Conservation (phyloP, 1,139 yeast genomes). For the Pichia inconspicua region DNA sequence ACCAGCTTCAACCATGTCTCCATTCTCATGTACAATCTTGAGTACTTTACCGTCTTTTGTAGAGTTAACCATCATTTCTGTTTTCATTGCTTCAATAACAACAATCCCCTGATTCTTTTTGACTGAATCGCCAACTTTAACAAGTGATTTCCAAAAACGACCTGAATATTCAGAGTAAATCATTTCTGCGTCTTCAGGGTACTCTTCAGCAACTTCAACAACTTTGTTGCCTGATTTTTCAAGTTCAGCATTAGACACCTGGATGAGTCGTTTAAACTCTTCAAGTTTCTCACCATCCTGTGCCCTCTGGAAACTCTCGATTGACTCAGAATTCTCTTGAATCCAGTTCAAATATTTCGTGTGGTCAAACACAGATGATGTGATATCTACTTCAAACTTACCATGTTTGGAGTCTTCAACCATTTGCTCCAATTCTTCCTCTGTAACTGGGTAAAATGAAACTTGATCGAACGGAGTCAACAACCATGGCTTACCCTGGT, state of each 20-base stretch:
- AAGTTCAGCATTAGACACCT: slow-evolving; percentile 73
- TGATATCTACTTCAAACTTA: slow-evolving; percentile 63
- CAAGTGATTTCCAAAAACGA: slow-evolving; percentile 91
- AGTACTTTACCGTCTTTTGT: slow-evolving; percentile 68
- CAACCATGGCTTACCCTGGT: slow-evolving; percentile 71
- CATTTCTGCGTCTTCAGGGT: slow-evolving; percentile 68
- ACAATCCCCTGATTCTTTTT: slow-evolving; percentile 70
- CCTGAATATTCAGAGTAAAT: slow-evolving; percentile 94
- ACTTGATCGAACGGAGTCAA: slow-evolving; percentile 88
- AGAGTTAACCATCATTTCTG: slow-evolving; percentile 85
- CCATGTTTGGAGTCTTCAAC: slow-evolving; percentile 79
- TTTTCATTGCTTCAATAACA: slow-evolving; percentile 96
- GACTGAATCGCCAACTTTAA: slow-evolving; percentile 71
- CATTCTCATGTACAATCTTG: slow-evolving; percentile 71
- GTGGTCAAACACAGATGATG: slow-evolving; percentile 77
- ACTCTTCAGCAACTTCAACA: slow-evolving; percentile 42
- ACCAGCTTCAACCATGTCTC: slow-evolving; percentile 95
- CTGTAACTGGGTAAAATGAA: slow-evolving; percentile 86
- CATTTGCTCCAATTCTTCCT: slow-evolving; percentile 65
- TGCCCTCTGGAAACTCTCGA: slow-evolving; percentile 55
- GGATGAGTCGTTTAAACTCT: slow-evolving; percentile 76
- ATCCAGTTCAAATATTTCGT: slow-evolving; percentile 73
- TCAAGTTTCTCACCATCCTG: slow-evolving; percentile 78
- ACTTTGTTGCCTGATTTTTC: slow-evolving; percentile 37
- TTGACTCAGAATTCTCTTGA: slow-evolving; percentile 61